Conservation (phyloP, 805 yeast genomes). For the Myxozyma sirexii region DNA sequence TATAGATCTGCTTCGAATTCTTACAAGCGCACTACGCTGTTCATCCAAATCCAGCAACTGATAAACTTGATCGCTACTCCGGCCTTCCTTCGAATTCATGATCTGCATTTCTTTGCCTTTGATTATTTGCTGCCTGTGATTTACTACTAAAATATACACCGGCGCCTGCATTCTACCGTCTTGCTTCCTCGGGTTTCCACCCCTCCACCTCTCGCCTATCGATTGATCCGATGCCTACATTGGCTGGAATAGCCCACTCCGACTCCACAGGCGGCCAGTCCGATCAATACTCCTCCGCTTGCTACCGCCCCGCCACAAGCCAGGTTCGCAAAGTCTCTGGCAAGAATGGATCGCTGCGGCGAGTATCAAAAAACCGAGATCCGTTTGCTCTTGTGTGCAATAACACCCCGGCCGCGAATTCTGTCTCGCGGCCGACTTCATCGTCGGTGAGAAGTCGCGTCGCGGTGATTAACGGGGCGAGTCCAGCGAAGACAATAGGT, state of each 20-base stretch:
- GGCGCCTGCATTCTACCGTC: background rate
- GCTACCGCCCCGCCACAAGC: background rate
- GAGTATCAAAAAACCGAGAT: slow-evolving; percentile 8
- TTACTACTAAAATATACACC: too few relatives aligned
- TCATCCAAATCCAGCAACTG: background rate
- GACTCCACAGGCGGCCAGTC: background rate
- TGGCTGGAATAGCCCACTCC: background rate
- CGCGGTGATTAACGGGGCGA: background rate
- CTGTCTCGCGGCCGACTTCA: background rate
- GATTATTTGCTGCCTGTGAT: background rate
- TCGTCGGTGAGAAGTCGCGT: background rate
- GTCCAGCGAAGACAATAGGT: background rate
- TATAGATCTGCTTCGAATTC: background rate
- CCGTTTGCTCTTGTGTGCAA: slow-evolving; percentile 6
- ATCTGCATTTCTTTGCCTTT: background rate
- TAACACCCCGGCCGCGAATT: background rate
- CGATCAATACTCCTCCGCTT: background rate
- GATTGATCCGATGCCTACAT: background rate
- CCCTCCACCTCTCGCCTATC: background rate
- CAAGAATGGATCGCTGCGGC: background rate
- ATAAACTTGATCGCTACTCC: background rate
- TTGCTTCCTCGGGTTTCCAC: background rate
- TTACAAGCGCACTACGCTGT: background rate
- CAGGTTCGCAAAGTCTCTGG: slow-evolving; percentile 1
- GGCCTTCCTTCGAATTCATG: background rate